Evolutionary conservation across 164 flowering plant species (phyloP).

Genomic region (Litsea cubeba): DNA sequence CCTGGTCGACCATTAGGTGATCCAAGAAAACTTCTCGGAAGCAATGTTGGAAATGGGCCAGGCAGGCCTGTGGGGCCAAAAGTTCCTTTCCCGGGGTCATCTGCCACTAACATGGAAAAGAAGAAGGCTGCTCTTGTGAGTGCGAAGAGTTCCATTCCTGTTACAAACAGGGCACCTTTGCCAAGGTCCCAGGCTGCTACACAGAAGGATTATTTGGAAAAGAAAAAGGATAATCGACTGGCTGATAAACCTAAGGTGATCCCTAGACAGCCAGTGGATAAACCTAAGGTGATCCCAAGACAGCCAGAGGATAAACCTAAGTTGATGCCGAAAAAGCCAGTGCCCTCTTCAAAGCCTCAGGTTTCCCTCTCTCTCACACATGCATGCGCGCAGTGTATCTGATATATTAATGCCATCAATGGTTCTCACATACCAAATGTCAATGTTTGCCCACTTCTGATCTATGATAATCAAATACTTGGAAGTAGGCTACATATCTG

Average conservation of each 20-base stretch:
- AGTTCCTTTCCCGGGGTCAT: slow-evolving; percentile 12
- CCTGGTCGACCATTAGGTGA: slow-evolving; percentile 24
- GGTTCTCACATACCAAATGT: neutral
- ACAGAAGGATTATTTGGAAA: slow-evolving; percentile 33
- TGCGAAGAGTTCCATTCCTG: slow-evolving; percentile 28
- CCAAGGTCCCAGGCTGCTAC: slow-evolving; percentile 28
- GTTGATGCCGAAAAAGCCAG: slow-evolving; percentile 23
- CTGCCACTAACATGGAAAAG: slow-evolving; percentile 20
- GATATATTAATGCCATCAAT: neutral
- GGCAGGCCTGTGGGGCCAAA: slow-evolving; percentile 53
- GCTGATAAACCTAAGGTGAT: slow-evolving; percentile 28
- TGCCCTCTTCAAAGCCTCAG: slow-evolving; percentile 50
- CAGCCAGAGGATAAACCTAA: slow-evolving; percentile 7
- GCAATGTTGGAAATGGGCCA: slow-evolving; percentile 50
- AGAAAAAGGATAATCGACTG: slow-evolving; percentile 30
- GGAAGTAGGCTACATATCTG: neutral
- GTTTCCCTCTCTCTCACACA: slow-evolving; percentile 19
- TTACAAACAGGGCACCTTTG: slow-evolving; percentile 30
- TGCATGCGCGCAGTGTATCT: neutral
- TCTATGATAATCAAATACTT: neutral
- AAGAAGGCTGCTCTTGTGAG: slow-evolving; percentile 23
- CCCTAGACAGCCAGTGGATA: slow-evolving; percentile 28
- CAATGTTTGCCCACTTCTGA: no score
- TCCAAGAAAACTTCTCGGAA: slow-evolving; percentile 38
- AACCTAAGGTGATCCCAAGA: neutral